phyloP scores from a whole-genome alignment of 225 moss, liverwort and hornwort genomes.

The Sphagnum contortum region DNA sequence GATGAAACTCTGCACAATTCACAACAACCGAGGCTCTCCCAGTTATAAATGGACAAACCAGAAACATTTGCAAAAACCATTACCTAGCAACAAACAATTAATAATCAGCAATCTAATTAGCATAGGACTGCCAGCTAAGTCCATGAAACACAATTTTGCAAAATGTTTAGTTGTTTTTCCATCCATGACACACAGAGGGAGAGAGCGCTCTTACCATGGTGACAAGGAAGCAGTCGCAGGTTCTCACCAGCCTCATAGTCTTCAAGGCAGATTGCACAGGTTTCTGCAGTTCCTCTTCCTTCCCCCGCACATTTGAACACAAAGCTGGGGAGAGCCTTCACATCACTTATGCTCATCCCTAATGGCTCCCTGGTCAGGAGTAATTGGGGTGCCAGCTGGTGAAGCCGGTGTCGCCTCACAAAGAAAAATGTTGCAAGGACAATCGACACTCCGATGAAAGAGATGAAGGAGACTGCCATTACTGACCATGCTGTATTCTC shows the following conservation, averaged over 20 bases:
- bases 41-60: neutral
- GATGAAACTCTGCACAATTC: slow-evolving; percentile 73
- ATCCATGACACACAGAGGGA: neutral
- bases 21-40: neutral
- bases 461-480: slow-evolving; percentile 47
- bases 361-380: slow-evolving; percentile 55
- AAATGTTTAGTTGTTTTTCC: too few species aligned
- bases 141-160: too few species aligned
- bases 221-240: slow-evolving; percentile 76
- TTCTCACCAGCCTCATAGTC: slow-evolving; percentile 94
- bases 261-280: slow-evolving; percentile 94
- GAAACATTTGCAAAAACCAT: neutral
- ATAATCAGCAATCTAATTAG: neutral
- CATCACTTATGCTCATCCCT: slow-evolving; percentile 78
- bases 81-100: neutral
- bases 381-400: slow-evolving; percentile 60
- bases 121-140: neutral
- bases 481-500: slow-evolving; percentile 53
- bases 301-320: slow-evolving; percentile 59
- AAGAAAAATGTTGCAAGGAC: slow-evolving; percentile 52
- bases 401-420: slow-evolving; percentile 44
- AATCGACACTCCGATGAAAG: slow-evolving; percentile 42
- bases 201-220: slow-evolving; percentile 54
- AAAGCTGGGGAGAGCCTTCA: slow-evolving; percentile 69
- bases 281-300: slow-evolving; percentile 69